A percentile compares a stretch with the other conserved stretches of the same genome.
Conservation (phyloP, 768 basidiomycete genomes). For the Amanita brunnescens region DNA sequence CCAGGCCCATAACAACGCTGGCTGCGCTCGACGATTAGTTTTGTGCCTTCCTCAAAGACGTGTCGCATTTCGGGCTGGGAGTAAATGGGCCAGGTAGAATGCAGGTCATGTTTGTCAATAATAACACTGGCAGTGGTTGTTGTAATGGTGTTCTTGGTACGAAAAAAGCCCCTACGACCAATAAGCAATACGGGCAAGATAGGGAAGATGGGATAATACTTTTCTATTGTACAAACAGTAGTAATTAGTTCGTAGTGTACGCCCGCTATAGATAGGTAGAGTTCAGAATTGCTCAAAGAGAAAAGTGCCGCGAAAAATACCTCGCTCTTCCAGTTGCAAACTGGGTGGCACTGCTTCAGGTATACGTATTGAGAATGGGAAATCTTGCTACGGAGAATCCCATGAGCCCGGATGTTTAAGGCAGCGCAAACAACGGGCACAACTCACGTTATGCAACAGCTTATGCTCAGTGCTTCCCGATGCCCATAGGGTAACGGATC, state of each 20-base stretch:
- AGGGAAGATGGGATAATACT: conserved; percentile 27
- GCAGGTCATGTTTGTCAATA: too few relatives aligned
- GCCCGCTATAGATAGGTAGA: too few relatives aligned
- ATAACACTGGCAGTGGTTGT: conserved; percentile 69
- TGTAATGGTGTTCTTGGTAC: too few relatives aligned
- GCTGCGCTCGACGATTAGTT: conserved; percentile 68
- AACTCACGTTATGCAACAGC: conserved; percentile 54
- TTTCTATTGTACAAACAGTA: too few relatives aligned
- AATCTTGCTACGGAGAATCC: conserved; percentile 59
- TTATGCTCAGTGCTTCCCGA: conserved; percentile 54
- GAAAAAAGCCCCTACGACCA: conserved; percentile 63
- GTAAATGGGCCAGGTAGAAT: too few relatives aligned
- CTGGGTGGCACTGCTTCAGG: conserved; percentile 89
- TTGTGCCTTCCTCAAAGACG: conserved; percentile 56
- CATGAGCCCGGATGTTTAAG: background rate
- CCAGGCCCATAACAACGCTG: too few relatives aligned
- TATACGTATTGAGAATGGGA: conserved; percentile 84
- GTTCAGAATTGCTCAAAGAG: too few relatives aligned
- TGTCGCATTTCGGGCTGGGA: conserved; percentile 68
- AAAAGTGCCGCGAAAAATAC: conserved; percentile 27
- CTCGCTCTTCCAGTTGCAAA: conserved; percentile 69
- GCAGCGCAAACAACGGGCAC: conserved; percentile 4
- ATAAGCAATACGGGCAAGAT: background rate
- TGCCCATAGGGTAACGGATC: too few relatives aligned
- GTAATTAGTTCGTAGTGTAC: too few relatives aligned